Percentiles rank a stretch among this genome's conserved stretches.
phyloP scores from a whole-genome alignment of 331 rosid species.

The Prunus yedoensis region DNA sequence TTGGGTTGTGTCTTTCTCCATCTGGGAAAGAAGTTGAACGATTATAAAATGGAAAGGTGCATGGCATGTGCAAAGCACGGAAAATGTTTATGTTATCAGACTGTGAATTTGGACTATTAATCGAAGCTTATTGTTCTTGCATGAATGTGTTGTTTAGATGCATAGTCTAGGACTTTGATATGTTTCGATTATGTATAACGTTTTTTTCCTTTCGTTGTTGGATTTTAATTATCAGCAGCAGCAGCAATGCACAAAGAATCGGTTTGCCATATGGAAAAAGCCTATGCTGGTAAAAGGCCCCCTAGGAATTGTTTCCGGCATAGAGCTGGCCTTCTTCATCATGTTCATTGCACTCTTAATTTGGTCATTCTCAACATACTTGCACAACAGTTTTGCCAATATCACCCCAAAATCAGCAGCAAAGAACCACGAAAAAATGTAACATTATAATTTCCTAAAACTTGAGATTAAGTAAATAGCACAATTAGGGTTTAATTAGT shows the following conservation, averaged over 20 bases:
- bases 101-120: neutral
- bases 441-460: constrained; percentile 4
- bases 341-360: constrained; percentile 60
- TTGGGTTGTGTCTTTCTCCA: constrained; percentile 54
- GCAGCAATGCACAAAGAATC: constrained; percentile 16
- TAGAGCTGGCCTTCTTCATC: constrained; percentile 45
- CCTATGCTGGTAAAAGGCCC: constrained; percentile 54
- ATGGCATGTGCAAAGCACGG: neutral
- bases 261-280: neutral
- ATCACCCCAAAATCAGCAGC: constrained; percentile 35
- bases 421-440: constrained; percentile 36
- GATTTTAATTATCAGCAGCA: neutral
- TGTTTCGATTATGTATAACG: neutral
- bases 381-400: constrained; percentile 16
- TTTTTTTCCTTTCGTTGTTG: neutral
- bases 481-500: neutral
- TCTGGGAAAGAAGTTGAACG: constrained; percentile 33
- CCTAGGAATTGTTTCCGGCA: constrained; percentile 59
- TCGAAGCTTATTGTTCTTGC: neutral
- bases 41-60: constrained; percentile 17
- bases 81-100: neutral
- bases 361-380: constrained; percentile 38
- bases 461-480: neutral
- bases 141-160: neutral
- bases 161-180: neutral